Conservation (phyloP, 176 grass and related monocot species). For the Oryza officinalis region DNA sequence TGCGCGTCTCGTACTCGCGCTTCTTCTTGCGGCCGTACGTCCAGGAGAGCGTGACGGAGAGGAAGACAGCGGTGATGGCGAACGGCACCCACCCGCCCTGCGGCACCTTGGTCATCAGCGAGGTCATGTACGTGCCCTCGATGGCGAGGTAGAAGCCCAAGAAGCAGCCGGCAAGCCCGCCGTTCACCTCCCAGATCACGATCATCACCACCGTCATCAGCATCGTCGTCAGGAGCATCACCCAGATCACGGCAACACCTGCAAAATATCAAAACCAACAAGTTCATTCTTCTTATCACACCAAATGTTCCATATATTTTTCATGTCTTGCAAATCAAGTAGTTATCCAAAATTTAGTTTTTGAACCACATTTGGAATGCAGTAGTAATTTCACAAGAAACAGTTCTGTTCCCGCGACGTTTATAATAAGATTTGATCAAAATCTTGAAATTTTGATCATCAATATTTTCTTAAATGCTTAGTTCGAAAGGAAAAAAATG, state of each 20-base stretch:
- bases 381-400: too few species aligned
- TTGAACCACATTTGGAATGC: background rate
- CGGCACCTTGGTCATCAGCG: conserved; percentile 51
- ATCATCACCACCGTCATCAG: conserved; percentile 58
- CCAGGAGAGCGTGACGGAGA: conserved; percentile 55
- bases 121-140: conserved; percentile 53
- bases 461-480: too few species aligned
- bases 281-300: background rate
- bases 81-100: conserved; percentile 71
- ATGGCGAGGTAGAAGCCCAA: conserved; percentile 21
- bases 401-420: too few species aligned
- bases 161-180: background rate
- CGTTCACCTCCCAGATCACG: conserved; percentile 43
- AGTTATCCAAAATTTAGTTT: background rate
- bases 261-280: background rate
- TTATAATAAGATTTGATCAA: too few species aligned
- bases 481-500: too few species aligned
- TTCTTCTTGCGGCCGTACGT: conserved; percentile 59
- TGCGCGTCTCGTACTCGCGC: conserved; percentile 42
- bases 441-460: too few species aligned
- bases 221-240: conserved; percentile 59
- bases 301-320: background rate
- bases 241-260: conserved; percentile 61
- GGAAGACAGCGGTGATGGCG: conserved; percentile 50
- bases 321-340: background rate